Conservation (phyloP, 768 basidiomycete genomes). For the Gloeostereum incarnatum region DNA sequence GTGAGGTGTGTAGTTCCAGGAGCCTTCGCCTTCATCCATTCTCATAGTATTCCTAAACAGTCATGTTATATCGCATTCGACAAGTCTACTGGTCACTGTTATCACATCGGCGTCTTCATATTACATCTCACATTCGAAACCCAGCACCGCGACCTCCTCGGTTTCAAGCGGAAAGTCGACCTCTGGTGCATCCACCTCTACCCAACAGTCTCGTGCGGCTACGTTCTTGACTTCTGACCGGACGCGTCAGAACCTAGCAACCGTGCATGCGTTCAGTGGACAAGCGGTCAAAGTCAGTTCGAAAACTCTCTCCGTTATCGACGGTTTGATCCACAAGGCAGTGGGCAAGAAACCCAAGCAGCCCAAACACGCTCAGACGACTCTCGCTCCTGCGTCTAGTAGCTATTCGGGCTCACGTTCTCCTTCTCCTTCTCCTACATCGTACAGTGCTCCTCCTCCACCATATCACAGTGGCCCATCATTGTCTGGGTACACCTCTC, state of each 20-base stretch:
- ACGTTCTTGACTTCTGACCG: conserved; percentile 52
- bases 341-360: conserved; percentile 37
- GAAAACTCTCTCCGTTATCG: conserved; percentile 52
- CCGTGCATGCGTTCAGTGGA: conserved; percentile 55
- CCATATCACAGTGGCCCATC: too few species aligned
- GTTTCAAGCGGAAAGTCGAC: conserved; percentile 10
- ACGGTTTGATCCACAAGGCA: conserved; percentile 47
- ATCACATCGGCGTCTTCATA: conserved; percentile 52
- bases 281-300: conserved; percentile 59
- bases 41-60: conserved; percentile 20
- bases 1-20: conserved; percentile 57
- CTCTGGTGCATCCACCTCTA: conserved; percentile 17
- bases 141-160: conserved; percentile 33
- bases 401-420: too few species aligned
- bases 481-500: too few species aligned
- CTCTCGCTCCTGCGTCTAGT: neutral
- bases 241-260: conserved; percentile 47
- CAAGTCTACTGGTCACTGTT: conserved; percentile 51
- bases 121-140: conserved; percentile 50
- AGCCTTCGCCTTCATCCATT: neutral
- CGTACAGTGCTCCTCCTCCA: too few species aligned
- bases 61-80: conserved; percentile 58
- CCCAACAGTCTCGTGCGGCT: conserved; percentile 31
- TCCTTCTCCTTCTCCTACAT: too few species aligned
- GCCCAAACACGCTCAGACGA: conserved; percentile 8